Base-by-base conservation (phyloP, 345 rosid species). In the Populus tremula region DNA sequence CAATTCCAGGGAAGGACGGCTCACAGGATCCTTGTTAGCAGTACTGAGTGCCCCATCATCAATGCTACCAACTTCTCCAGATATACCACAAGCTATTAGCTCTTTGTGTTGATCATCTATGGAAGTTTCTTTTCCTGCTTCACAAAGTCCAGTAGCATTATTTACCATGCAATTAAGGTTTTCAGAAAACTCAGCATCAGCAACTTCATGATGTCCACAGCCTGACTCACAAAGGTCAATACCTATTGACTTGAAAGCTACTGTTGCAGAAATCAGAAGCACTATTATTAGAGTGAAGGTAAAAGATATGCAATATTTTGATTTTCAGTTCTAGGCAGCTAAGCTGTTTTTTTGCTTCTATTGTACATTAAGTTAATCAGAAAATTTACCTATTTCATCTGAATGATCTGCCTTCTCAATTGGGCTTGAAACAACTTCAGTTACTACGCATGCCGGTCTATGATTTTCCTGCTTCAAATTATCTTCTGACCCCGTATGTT, bases 351-450 rank as follows among this genome's bases (percentile, higher is more conserved):
- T 25, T 25, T 39, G 27, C 66, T 33, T 69, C 66, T 38, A 39
- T 45, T 36, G 38, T 79, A 68, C 14, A 16, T 31, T 63, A 54
- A n/a, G 23, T 4, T 50, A 64, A 43, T 36, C 18, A 67, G 56
- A 2, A 77, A 72, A 71, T 82, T 78, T 85, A 89, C 89, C 89
- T 79, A 23, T 75, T 23, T 83, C 86, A 73, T 78, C 79, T 64
- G 77, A 20, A 70, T 67, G 73, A 71, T 72, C 18, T 72, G 77
- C 76, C 69, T 77, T 85, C 75, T 82, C 73, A 75, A 70, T 67
- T 38, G 27, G 59, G 77, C 77, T 79, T 62, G 87, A 56, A 76
- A 64, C 69, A 79, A 72, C 82, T 70, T 81, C 84, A 47, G 80
- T 62, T 53, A 64, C 77, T 59, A 72, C 79, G 78, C 41, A n/a